Evolutionary conservation across 352 stramenopile genomes (phyloP).

Genomic region (Pythium insidiosum): DNA sequence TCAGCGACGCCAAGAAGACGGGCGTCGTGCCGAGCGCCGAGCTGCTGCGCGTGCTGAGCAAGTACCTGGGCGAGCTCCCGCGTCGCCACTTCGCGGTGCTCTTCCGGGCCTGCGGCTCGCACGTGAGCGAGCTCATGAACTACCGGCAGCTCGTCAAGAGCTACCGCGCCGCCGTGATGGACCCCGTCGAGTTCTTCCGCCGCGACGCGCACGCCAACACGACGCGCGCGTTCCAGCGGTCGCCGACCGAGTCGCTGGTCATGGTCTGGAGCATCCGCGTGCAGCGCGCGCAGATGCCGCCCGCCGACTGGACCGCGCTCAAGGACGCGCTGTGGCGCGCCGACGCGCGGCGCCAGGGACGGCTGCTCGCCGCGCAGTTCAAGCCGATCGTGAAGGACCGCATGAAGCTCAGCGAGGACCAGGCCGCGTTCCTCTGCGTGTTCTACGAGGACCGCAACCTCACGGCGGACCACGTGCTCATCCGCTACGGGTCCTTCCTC

Average conservation of each 20-base stretch:
- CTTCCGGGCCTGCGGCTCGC: slow-evolving; percentile 57
- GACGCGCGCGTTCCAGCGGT: slow-evolving; percentile 40
- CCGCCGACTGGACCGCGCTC: slow-evolving; percentile 27
- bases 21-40: slow-evolving; percentile 54
- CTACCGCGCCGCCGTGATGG: slow-evolving; percentile 47
- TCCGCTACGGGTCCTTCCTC: slow-evolving; percentile 64
- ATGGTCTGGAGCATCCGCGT: slow-evolving; percentile 69
- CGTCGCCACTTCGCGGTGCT: slow-evolving; percentile 41
- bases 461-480: slow-evolving; percentile 42
- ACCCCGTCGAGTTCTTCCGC: slow-evolving; percentile 47
- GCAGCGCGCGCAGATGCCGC: slow-evolving; percentile 30
- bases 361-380: slow-evolving; percentile 38
- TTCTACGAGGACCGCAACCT: slow-evolving; percentile 75
- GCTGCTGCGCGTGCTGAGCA: slow-evolving; percentile 47
- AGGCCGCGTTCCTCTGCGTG: slow-evolving; percentile 61
- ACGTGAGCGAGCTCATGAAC: slow-evolving; percentile 62
- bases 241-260: slow-evolving; percentile 57
- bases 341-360: slow-evolving; percentile 43
- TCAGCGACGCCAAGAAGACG: slow-evolving; percentile 46
- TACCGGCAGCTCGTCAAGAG: slow-evolving; percentile 61
- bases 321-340: slow-evolving; percentile 46
- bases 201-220: slow-evolving; percentile 27
- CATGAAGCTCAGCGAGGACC: slow-evolving; percentile 45
- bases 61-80: slow-evolving; percentile 54
- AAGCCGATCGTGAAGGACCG: slow-evolving; percentile 30